Conservation (phyloP, 2,329 filamentous ascomycete species). For the Aspergillus sp. region DNA sequence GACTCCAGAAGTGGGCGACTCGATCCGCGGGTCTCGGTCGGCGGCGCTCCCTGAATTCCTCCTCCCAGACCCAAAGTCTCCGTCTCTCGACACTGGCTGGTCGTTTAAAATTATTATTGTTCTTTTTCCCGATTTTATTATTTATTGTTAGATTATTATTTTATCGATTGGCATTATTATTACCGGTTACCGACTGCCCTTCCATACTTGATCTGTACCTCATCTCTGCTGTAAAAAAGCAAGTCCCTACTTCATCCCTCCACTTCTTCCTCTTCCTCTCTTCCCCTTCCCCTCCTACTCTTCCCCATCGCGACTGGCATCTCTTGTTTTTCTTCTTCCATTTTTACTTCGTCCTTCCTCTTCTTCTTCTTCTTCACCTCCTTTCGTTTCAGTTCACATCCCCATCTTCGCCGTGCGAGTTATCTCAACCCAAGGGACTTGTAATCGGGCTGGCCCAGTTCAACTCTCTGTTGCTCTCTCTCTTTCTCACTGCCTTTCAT, state of each 20-base stretch:
- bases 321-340: conserved; percentile 15
- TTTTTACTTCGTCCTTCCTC: background rate
- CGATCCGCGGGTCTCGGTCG: conserved; percentile 22
- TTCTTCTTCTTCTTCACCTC: conserved; percentile 16
- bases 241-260: conserved; percentile 25
- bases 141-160: conserved; percentile 20
- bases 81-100: conserved; percentile 9
- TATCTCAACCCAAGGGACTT: conserved; percentile 29
- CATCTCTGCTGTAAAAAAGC: conserved; percentile 22
- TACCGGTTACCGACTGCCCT: conserved; percentile 12
- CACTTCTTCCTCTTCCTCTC: conserved; percentile 28
- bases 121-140: conserved; percentile 11
- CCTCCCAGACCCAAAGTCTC: conserved; percentile 15
- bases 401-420: conserved; percentile 38
- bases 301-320: conserved; percentile 20
- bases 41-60: conserved; percentile 26
- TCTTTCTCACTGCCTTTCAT: conserved; percentile 21
- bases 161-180: conserved; percentile 20
- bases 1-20: conserved; percentile 8
- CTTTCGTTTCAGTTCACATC: conserved; percentile 22
- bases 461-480: conserved; percentile 34
- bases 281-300: conserved; percentile 17
- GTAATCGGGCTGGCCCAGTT: conserved; percentile 40
- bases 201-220: conserved; percentile 13
- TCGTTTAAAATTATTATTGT: conserved; percentile 15